phyloP scores from a whole-genome alignment of 2,329 filamentous ascomycete genomes.

The Plectosphaerella sp. region DNA sequence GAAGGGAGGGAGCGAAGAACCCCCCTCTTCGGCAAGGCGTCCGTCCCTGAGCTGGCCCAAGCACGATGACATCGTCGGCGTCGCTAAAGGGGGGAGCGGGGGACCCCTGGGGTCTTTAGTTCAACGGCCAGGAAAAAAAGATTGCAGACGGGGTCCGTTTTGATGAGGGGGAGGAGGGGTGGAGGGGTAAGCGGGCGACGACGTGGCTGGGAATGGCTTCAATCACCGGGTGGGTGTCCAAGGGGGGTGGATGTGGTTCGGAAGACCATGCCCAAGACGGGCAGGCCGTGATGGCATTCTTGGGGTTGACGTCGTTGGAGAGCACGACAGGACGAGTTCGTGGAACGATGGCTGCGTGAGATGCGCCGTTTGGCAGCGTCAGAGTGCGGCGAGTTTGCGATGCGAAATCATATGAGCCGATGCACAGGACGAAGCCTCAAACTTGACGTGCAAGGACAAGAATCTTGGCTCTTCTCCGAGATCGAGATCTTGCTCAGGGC shows the following conservation, averaged over 20 bases:
- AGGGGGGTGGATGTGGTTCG: neutral
- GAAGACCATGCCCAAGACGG: neutral
- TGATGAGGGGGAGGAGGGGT: neutral
- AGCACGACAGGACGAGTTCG: too few relatives aligned
- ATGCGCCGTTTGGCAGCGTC: too few relatives aligned
- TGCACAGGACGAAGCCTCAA: too few relatives aligned
- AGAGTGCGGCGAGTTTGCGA: too few relatives aligned
- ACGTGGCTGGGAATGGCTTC: neutral
- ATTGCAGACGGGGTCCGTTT: neutral
- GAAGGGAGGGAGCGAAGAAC: too few relatives aligned
- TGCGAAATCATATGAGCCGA: too few relatives aligned
- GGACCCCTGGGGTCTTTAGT: neutral
- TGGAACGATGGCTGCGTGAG: too few relatives aligned
- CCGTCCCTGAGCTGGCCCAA: neutral
- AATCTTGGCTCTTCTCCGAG: neutral
- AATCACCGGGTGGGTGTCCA: neutral
- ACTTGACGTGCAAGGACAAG: too few relatives aligned
- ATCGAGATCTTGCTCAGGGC: neutral
- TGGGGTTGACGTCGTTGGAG: too few relatives aligned
- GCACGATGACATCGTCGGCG: neutral
- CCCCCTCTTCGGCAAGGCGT: neutral
- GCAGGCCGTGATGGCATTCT: neutral
- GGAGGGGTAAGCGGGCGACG: neutral
- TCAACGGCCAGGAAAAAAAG: neutral
- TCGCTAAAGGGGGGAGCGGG: neutral